Evolutionary conservation across 108 stramenopile genomes (phyloP).

Genomic region (Cyclotella distinguenda): DNA sequence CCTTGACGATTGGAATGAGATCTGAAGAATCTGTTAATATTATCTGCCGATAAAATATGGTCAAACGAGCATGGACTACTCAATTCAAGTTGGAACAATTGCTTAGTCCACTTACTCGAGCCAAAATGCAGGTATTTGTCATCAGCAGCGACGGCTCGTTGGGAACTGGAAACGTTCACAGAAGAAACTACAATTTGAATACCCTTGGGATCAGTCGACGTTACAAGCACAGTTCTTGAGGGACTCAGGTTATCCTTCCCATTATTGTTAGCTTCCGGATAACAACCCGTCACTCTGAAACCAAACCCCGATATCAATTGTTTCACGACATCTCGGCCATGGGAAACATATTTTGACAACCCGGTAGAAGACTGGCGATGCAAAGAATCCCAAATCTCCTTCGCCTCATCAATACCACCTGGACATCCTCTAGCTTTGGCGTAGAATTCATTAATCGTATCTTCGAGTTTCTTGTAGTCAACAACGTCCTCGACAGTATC

Average conservation of each 20-base stretch:
- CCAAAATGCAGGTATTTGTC: conserved; percentile 56
- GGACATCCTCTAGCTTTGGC: background rate
- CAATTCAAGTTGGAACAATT: too few species aligned
- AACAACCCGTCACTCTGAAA: conserved; percentile 73
- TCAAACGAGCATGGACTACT: too few species aligned
- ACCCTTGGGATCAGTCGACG: conserved; percentile 71
- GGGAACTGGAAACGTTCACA: background rate
- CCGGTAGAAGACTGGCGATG: background rate
- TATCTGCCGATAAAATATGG: conserved; percentile 13
- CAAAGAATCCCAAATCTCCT: conserved; percentile 31
- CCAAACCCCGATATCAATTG: conserved; percentile 83
- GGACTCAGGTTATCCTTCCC: conserved; percentile 3
- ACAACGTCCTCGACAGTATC: conserved; percentile 53
- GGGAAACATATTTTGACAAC: conserved; percentile 39
- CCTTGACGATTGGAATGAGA: conserved; percentile 62
- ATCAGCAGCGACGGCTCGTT: conserved; percentile 13
- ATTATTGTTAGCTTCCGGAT: conserved; percentile 20
- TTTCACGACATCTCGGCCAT: conserved; percentile 72
- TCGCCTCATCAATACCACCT: background rate
- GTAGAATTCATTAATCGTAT: conserved; percentile 47
- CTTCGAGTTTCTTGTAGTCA: conserved; percentile 69
- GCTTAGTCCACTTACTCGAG: conserved; percentile 24
- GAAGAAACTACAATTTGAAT: conserved; percentile 78
- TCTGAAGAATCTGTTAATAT: conserved; percentile 56
- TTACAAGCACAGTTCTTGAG: conserved; percentile 69